Evolutionary conservation across 2,329 filamentous ascomycete species (phyloP).

Genomic region (Aspergillus sp.): DNA sequence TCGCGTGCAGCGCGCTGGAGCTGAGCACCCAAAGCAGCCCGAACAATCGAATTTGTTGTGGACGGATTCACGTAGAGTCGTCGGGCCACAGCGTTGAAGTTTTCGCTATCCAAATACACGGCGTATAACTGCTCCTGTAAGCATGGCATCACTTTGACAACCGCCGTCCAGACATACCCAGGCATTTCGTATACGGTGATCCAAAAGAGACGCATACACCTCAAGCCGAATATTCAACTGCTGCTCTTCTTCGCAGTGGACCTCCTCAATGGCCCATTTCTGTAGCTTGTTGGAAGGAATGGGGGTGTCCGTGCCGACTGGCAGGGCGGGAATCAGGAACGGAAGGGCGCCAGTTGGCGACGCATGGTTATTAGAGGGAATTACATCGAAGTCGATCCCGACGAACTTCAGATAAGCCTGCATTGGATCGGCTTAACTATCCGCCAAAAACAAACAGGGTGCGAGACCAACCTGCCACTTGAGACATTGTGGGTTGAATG

Average conservation of each 20-base stretch:
- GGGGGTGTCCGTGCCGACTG: constrained; percentile 33
- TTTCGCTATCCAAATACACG: constrained; percentile 65
- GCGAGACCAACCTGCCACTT: constrained; percentile 74
- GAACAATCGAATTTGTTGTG: constrained; percentile 53
- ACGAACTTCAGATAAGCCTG: constrained; percentile 77
- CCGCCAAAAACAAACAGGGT: constrained; percentile 1
- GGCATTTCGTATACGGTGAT: constrained; percentile 68
- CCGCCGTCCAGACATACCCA: constrained; percentile 51
- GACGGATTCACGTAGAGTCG: constrained; percentile 61
- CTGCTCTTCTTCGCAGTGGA: constrained; percentile 38
- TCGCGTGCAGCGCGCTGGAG: constrained; percentile 63
- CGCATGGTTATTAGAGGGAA: constrained; percentile 81
- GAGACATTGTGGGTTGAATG: constrained; percentile 84
- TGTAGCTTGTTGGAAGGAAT: constrained; percentile 58
- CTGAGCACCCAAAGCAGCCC: constrained; percentile 52
- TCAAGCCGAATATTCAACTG: constrained; percentile 52
- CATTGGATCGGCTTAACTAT: not conserved
- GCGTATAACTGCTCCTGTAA: constrained; percentile 53
- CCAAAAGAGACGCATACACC: constrained; percentile 69
- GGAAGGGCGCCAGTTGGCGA: constrained; percentile 82
- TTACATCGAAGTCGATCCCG: constrained; percentile 55
- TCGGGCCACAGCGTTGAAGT: constrained; percentile 56
- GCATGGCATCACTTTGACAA: not conserved
- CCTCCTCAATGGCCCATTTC: constrained; percentile 54
- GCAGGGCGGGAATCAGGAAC: constrained; percentile 60